phyloP scores from a whole-genome alignment of 805 yeast species.

The Candida silvicultrix region DNA sequence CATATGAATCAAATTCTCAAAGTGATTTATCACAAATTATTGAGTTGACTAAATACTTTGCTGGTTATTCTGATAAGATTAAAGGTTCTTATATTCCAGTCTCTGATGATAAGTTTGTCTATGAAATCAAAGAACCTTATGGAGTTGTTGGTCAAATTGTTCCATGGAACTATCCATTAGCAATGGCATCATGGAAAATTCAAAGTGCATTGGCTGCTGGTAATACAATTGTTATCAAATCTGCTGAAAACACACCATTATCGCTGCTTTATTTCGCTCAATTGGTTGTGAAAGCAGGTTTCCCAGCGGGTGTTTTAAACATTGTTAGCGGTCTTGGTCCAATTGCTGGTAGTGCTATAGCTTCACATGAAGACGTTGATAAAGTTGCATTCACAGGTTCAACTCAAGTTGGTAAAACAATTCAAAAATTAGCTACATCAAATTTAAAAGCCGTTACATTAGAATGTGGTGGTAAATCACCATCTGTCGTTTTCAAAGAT shows the following conservation, averaged over 20 bases:
- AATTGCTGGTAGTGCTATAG: conserved; percentile 62
- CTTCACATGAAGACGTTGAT: conserved; percentile 50
- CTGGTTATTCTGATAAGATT: conserved; percentile 68
- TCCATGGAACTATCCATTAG: conserved; percentile 82
- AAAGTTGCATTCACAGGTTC: conserved; percentile 65
- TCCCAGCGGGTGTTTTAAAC: conserved; percentile 74
- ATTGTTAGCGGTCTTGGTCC: conserved; percentile 67
- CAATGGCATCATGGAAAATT: conserved; percentile 75
- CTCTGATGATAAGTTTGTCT: conserved; percentile 59
- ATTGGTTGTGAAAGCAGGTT: conserved; percentile 62
- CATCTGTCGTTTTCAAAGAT: conserved; percentile 54
- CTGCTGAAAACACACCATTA: conserved; percentile 73
- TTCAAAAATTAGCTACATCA: conserved; percentile 54
- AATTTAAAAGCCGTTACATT: conserved; percentile 59
- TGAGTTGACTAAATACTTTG: conserved; percentile 60
- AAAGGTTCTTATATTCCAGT: conserved; percentile 59
- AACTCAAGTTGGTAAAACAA: conserved; percentile 58
- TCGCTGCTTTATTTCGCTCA: conserved; percentile 59
- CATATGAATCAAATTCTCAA: conserved; percentile 56
- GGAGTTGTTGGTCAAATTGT: conserved; percentile 80
- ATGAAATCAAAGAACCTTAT: conserved; percentile 65
- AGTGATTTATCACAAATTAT: conserved; percentile 64
- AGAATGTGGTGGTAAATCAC: conserved; percentile 73
- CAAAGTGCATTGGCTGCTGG: conserved; percentile 77
- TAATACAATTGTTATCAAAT: conserved; percentile 64